phyloP scores from a whole-genome alignment of 805 yeast species.

The Candida oleophila region DNA sequence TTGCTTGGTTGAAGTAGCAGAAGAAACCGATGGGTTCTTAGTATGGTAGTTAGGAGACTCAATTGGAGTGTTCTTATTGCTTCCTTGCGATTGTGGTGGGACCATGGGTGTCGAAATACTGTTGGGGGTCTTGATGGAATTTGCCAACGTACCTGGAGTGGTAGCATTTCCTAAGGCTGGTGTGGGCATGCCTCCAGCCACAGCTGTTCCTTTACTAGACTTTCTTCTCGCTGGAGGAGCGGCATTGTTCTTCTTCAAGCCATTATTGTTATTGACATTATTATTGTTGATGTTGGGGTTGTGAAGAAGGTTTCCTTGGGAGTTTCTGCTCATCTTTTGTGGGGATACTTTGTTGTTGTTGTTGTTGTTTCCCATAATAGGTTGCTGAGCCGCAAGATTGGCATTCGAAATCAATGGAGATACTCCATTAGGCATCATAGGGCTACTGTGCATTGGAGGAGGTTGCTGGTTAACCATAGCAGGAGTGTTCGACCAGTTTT shows the following conservation, averaged over 20 bases:
- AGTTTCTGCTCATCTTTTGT: slow-evolving; percentile 1
- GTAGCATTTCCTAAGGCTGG: slow-evolving; percentile 32
- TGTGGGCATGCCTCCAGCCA: slow-evolving; percentile 28
- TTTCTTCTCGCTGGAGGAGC: slow-evolving; percentile 11
- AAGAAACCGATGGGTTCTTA: slow-evolving; percentile 8
- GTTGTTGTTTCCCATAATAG: too few species aligned
- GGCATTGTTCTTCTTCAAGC: slow-evolving; percentile 16
- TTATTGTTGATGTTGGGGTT: slow-evolving; percentile 13
- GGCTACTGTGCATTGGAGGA: slow-evolving; percentile 4
- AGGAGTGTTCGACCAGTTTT: slow-evolving; percentile 13
- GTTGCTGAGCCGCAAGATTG: slow-evolving; percentile 1
- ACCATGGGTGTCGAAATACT: slow-evolving; percentile 44
- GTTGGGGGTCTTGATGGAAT: slow-evolving; percentile 43
- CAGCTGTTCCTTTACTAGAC: slow-evolving; percentile 7
- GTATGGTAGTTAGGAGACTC: slow-evolving; percentile 33
- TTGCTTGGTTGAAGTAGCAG: slow-evolving; percentile 6
- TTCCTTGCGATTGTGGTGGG: slow-evolving; percentile 23
- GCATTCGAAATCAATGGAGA: slow-evolving; percentile 3
- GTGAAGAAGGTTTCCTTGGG: not conserved
- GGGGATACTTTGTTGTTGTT: slow-evolving; percentile 4
- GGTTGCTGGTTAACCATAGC: slow-evolving; percentile 1
- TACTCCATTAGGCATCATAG: slow-evolving; percentile 6
- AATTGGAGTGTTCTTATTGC: slow-evolving; percentile 42
- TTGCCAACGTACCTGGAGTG: slow-evolving; percentile 38
- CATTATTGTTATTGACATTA: slow-evolving; percentile 25